Evolutionary conservation across 352 stramenopile species (phyloP), one percentile per base, ranked within the genome.

Genomic region (Phytophthora pluvialis): DNA sequence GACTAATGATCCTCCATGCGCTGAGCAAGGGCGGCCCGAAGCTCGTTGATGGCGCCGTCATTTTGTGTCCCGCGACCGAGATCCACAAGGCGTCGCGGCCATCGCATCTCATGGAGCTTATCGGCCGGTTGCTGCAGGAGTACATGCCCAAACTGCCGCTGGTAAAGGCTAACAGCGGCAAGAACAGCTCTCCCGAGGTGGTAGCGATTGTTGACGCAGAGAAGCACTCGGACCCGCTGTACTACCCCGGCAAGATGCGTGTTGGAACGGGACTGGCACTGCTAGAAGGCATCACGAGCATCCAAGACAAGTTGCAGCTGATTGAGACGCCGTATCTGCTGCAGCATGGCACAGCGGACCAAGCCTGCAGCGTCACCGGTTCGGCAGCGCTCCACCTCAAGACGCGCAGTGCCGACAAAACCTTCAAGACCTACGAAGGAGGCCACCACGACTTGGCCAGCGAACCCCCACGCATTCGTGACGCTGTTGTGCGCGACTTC

Each of bases 271-370:
- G 82, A 0, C 61, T 91, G 38, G 83, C 83, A n/a, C 69, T 94
- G 29, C 60, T 93, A 38, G 73, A 93, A 58, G 79, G 80, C 5
- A 80, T 91, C 45, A 60, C 64, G 42, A 72, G 53, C 42, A 73
- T 94, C 29, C 80, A 87, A 18, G 70, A 79, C 61, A 80, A 88
- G 58, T 58, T 86, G 25, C 67, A 85, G 21, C 54, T 73, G 18
- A 89, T 93, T 44, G 79, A 89, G 46, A 81, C 75, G 58, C 80
- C 86, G n/a, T 93, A 91, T 59, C 58, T 91, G 59, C 81, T 94
- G 32, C 81, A 93, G 51, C 86, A 94, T 44, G 86, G 86, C 25
- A 77, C 70, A 16, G 75, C 60, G n/a, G 86, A 94, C 69, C 74
- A 70, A 44, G 82, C 86, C 16, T 94, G 86, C 62, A 81, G 81